Conservation (phyloP, 2,329 filamentous ascomycete species). For the Ceratocystis huliohia region DNA sequence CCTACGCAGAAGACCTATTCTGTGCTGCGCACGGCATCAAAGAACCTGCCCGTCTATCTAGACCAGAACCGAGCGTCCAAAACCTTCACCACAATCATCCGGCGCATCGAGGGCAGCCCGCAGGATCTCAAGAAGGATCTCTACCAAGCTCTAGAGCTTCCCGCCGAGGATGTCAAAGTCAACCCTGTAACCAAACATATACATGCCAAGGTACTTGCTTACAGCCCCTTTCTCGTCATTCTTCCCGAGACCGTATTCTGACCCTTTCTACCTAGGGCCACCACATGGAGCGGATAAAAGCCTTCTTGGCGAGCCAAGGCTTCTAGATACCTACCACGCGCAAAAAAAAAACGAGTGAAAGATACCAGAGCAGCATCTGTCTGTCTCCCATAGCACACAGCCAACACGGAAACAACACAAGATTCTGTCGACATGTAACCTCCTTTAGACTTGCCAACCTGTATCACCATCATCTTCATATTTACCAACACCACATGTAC, state of each 20-base stretch:
- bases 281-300: conserved; percentile 14
- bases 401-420: neutral
- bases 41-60: conserved; percentile 66
- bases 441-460: neutral
- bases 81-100: conserved; percentile 58
- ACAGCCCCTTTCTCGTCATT: conserved; percentile 12
- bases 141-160: conserved; percentile 42
- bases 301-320: conserved; percentile 29
- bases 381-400: neutral
- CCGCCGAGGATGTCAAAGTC: conserved; percentile 40
- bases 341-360: neutral
- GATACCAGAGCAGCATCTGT: neutral
- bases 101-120: conserved; percentile 66
- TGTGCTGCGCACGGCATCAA: conserved; percentile 56
- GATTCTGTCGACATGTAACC: neutral
- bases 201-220: conserved; percentile 48
- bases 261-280: conserved; percentile 11
- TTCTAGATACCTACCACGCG: conserved; percentile 26
- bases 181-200: conserved; percentile 59
- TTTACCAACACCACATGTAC: neutral
- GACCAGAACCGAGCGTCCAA: conserved; percentile 61
- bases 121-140: conserved; percentile 52
- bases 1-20: conserved; percentile 46
- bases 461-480: neutral
- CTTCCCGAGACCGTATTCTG: neutral